Conservation (phyloP, 345 rosid species). For the Populus deltoides region DNA sequence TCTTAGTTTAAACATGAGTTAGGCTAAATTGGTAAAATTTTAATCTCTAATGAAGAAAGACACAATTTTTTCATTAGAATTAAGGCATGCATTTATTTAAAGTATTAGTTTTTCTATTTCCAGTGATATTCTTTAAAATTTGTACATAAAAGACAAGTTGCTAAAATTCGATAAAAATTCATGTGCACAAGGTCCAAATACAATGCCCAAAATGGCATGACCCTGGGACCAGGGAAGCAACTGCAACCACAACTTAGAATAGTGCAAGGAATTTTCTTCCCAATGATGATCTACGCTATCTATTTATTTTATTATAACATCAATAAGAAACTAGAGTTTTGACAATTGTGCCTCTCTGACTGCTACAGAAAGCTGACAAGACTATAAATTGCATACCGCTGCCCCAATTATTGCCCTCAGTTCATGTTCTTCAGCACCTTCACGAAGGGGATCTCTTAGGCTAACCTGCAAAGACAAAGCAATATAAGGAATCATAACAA, state of each 20-base stretch:
- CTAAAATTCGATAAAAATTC: background rate
- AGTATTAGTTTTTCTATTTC: background rate
- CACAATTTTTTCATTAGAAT: background rate
- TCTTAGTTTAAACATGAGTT: background rate
- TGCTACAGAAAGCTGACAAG: background rate
- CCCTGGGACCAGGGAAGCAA: background rate
- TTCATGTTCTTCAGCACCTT: conserved; percentile 60
- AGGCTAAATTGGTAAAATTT: background rate
- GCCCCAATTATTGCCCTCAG: conserved; percentile 81
- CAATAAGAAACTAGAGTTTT: background rate
- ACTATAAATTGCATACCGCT: conserved; percentile 54
- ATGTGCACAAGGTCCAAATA: background rate
- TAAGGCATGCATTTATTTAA: background rate
- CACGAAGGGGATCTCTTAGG: conserved; percentile 86
- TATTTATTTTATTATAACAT: background rate
- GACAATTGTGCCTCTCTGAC: background rate
- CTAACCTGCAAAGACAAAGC: conserved; percentile 58
- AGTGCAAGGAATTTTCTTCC: background rate
- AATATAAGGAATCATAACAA: background rate
- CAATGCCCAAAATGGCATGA: background rate
- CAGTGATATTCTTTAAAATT: background rate
- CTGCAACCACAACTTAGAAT: background rate
- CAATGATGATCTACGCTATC: background rate
- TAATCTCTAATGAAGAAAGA: background rate
- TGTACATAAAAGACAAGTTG: background rate